Evolutionary conservation across 371 early-diverging fungal species (phyloP).

Genomic region (Mortierella sp.): DNA sequence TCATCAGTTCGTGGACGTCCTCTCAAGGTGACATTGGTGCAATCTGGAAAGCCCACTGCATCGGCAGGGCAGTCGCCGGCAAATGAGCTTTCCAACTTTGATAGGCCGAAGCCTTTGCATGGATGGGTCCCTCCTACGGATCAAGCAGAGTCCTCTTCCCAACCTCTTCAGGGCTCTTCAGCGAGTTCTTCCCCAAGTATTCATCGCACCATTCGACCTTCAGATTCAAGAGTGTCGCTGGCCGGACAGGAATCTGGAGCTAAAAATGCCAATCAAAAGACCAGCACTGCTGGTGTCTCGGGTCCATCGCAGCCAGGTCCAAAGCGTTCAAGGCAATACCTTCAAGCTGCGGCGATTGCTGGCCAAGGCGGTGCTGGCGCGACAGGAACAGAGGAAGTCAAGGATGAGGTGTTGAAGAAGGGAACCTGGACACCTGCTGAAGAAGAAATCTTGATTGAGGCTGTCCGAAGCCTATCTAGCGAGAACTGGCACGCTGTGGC

Average conservation of each 20-base stretch:
- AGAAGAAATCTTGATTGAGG: constrained; percentile 45
- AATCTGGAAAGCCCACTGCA: constrained; percentile 26
- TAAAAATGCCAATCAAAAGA: not conserved
- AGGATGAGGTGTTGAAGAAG: constrained; percentile 50
- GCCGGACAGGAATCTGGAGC: constrained; percentile 11
- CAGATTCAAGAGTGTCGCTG: constrained; percentile 7
- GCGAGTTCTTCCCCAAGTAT: not conserved
- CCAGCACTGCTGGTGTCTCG: not conserved
- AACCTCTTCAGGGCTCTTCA: no score
- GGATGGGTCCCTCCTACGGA: constrained; percentile 16
- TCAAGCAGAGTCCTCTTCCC: not conserved
- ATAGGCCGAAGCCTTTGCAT: constrained; percentile 23
- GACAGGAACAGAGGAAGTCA: not conserved
- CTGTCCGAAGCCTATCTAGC: constrained; percentile 41
- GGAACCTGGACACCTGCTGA: constrained; percentile 49
- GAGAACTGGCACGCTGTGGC: constrained; percentile 54
- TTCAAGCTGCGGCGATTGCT: not conserved
- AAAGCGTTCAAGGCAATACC: not conserved
- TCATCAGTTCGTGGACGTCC: constrained; percentile 12
- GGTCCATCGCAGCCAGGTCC: not conserved
- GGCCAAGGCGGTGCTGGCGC: not conserved
- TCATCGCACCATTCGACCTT: constrained; percentile 18
- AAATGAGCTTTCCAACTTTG: constrained; percentile 5
- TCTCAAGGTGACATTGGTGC: constrained; percentile 41
- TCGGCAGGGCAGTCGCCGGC: constrained; percentile 4